These are phyloP conservation scores for Hanseniaspora occidentalis DNA, from an alignment of 805 yeast species.

Conservation along the genomic window DNA sequence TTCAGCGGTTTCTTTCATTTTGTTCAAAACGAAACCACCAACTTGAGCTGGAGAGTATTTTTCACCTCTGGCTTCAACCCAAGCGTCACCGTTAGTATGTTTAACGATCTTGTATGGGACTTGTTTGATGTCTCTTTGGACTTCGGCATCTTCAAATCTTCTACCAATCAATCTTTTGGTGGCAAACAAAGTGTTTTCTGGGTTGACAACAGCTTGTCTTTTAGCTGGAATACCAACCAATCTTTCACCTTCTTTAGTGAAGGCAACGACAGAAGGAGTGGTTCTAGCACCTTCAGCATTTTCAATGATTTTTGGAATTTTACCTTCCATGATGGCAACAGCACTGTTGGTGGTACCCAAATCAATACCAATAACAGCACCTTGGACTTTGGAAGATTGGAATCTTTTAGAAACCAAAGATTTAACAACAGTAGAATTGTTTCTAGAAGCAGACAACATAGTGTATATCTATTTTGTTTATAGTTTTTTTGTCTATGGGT, in stretches of 20 bases:
- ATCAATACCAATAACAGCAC: constrained; percentile 65
- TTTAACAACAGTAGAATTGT: background rate
- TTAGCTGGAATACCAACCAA: constrained; percentile 91
- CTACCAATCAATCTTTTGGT: constrained; percentile 93
- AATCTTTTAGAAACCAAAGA: constrained; percentile 19
- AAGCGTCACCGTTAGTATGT: constrained; percentile 90
- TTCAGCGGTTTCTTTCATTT: constrained; percentile 98
- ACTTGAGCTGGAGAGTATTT: constrained; percentile 90
- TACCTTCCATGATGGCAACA: constrained; percentile 68
- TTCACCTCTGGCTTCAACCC: constrained; percentile 86
- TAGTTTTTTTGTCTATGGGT: background rate
- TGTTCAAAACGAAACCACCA: constrained; percentile 86
- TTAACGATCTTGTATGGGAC: constrained; percentile 86
- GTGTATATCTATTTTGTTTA: background rate
- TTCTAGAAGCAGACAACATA: constrained; percentile 6
- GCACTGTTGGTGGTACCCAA: constrained; percentile 84
- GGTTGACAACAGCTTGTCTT: constrained; percentile 92
- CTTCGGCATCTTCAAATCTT: constrained; percentile 79
- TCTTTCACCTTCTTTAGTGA: constrained; percentile 83
- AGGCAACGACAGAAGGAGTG: constrained; percentile 91
- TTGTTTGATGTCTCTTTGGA: constrained; percentile 75
- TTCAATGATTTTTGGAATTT: constrained; percentile 57
- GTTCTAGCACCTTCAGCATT: constrained; percentile 78
- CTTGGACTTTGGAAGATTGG: constrained; percentile 26
- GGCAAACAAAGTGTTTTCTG: constrained; percentile 86